phyloP scores from a whole-genome alignment of 2,329 filamentous ascomycete genomes.

The Fusarium continuum region DNA sequence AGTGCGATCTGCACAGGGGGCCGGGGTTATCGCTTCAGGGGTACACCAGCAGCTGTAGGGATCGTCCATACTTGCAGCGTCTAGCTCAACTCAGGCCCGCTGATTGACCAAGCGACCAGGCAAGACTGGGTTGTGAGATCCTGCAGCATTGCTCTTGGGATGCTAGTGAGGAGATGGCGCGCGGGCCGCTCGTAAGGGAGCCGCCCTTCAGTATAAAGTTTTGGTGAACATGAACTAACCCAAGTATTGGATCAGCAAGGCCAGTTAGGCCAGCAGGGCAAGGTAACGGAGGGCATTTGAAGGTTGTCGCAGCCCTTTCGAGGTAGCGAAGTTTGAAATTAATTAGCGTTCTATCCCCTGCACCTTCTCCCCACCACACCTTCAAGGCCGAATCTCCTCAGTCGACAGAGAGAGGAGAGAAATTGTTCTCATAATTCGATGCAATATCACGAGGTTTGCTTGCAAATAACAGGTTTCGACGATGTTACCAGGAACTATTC shows the following conservation, averaged over 20 bases:
- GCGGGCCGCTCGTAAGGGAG: constrained; percentile 36
- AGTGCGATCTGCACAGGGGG: constrained; percentile 43
- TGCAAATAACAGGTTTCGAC: background rate
- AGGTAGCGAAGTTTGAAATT: constrained; percentile 17
- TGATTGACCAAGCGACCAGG: constrained; percentile 22
- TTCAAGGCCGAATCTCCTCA: constrained; percentile 28
- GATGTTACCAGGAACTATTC: background rate
- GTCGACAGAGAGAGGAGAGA: constrained; percentile 1
- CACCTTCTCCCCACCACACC: constrained; percentile 21
- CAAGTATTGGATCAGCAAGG: constrained; percentile 16
- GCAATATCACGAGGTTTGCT: background rate
- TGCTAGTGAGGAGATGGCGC: constrained; percentile 32
- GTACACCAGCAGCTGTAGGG: constrained; percentile 32
- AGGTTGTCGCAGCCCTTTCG: constrained; percentile 20
- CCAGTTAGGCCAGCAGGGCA: background rate
- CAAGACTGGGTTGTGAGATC: constrained; percentile 27
- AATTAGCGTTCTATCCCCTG: constrained; percentile 27
- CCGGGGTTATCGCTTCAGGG: constrained; percentile 37
- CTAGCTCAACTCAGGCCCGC: constrained; percentile 12
- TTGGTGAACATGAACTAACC: constrained; percentile 12
- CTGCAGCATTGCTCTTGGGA: constrained; percentile 30
- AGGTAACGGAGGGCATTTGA: constrained; percentile 2
- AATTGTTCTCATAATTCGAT: background rate
- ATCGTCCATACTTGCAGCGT: constrained; percentile 40
- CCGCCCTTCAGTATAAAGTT: constrained; percentile 32